Evolutionary conservation across 108 stramenopile species (phyloP).

Genomic region (Skeletonema menzelii): DNA sequence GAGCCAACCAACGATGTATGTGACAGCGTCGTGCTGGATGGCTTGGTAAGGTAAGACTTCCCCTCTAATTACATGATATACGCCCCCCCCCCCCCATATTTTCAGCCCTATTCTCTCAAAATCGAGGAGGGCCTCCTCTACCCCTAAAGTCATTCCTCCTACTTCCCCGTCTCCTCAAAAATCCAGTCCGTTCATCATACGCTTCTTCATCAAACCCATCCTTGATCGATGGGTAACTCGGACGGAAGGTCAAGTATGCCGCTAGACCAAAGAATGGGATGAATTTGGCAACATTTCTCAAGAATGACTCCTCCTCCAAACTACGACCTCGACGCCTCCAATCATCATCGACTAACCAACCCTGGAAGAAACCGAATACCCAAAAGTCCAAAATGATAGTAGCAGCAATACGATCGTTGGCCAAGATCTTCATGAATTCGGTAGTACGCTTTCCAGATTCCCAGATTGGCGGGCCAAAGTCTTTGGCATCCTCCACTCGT

Average conservation of each 20-base stretch:
- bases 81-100: too few relatives aligned
- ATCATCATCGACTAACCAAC: constrained; percentile 90
- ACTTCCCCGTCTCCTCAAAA: constrained; percentile 6
- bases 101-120: background rate
- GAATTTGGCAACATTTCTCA: constrained; percentile 62
- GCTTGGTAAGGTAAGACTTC: background rate
- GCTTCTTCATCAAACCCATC: constrained; percentile 23
- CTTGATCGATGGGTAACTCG: constrained; percentile 30
- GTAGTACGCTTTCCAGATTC: constrained; percentile 55
- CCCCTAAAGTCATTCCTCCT: background rate
- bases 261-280: constrained; percentile 87
- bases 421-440: constrained; percentile 63
- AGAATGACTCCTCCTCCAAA: constrained; percentile 38
- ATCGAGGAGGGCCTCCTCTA: background rate
- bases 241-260: constrained; percentile 68
- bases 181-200: constrained; percentile 13
- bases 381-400: constrained; percentile 83
- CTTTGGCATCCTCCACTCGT: constrained; percentile 30
- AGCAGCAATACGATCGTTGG: constrained; percentile 82
- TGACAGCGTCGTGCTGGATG: background rate
- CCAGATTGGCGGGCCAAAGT: constrained; percentile 60
- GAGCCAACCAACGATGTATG: background rate
- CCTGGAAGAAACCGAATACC: constrained; percentile 86
- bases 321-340: constrained; percentile 63
- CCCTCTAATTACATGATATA: background rate